Percentiles rank a stretch among this genome's conserved stretches.
Evolutionary conservation across 495 filamentous ascomycete species (phyloP).

Genomic region (Xylaria palmicola): DNA sequence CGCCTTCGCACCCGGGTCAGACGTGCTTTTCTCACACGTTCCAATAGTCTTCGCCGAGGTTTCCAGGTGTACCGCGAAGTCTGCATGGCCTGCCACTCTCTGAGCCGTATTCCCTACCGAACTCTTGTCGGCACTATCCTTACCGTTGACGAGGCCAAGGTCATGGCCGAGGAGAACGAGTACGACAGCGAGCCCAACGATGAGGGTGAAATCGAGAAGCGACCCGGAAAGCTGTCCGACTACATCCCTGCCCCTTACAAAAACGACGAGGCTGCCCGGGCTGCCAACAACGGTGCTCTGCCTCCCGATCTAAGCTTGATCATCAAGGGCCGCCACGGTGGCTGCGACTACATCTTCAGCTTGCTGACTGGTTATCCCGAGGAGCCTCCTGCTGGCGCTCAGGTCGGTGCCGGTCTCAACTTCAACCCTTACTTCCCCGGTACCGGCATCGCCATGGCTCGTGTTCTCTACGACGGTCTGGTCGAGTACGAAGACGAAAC

Average conservation of each 20-base stretch:
- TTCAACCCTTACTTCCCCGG: slow-evolving; percentile 99
- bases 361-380: slow-evolving; percentile 98
- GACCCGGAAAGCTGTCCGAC: slow-evolving; percentile 96
- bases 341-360: slow-evolving; percentile 97
- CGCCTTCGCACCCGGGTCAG: not conserved
- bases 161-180: slow-evolving; percentile 94
- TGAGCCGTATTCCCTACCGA: slow-evolving; percentile 91
- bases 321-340: slow-evolving; percentile 94
- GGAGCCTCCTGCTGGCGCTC: slow-evolving; percentile 84
- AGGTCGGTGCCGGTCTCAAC: slow-evolving; percentile 82
- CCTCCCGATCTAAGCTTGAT: slow-evolving; percentile 98
- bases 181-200: slow-evolving; percentile 99
- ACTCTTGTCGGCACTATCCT: slow-evolving; percentile 84
- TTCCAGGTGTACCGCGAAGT: slow-evolving; percentile 99
- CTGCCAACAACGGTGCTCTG: slow-evolving; percentile 96
- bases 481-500: slow-evolving; percentile 99
- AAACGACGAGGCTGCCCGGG: slow-evolving; percentile 97
- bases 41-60: slow-evolving; percentile 84
- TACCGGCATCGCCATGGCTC: slow-evolving; percentile 97
- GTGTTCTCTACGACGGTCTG: slow-evolving; percentile 94
- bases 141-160: slow-evolving; percentile 97
- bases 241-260: slow-evolving; percentile 94
- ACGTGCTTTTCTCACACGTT: slow-evolving; percentile 15
- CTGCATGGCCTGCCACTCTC: slow-evolving; percentile 95
- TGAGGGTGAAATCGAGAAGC: slow-evolving; percentile 96